Percentiles rank a stretch among this genome's conserved stretches.
These are phyloP conservation scores for Physaria fendleri DNA, from an alignment of 345 rosid genomes.

Conservation along the genomic window DNA sequence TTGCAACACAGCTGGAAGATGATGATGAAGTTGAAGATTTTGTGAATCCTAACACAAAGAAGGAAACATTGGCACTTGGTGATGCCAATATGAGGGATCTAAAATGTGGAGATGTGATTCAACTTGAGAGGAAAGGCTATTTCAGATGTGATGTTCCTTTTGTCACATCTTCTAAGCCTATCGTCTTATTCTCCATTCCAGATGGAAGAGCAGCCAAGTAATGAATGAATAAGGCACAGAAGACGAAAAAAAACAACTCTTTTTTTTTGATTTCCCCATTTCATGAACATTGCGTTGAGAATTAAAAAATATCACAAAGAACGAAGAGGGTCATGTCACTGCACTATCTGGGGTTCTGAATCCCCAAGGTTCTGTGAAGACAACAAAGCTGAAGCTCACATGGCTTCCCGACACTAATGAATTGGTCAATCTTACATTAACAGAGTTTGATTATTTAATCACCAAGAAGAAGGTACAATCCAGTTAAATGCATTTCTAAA, in stretches of 20 bases:
- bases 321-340: slow-evolving; percentile 48
- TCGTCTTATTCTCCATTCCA: slow-evolving; percentile 72
- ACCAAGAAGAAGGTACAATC: slow-evolving; percentile 74
- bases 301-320: slow-evolving; percentile 54
- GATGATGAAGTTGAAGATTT: slow-evolving; percentile 62
- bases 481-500: too few species aligned
- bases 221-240: too few species aligned
- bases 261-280: too few species aligned
- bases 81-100: slow-evolving; percentile 83
- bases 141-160: slow-evolving; percentile 83
- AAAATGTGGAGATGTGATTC: slow-evolving; percentile 61
- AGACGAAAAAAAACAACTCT: too few species aligned
- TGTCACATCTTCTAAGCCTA: slow-evolving; percentile 54
- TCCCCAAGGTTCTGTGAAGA: slow-evolving; percentile 85
- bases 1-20: slow-evolving; percentile 97
- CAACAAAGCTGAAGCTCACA: slow-evolving; percentile 80
- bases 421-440: slow-evolving; percentile 49
- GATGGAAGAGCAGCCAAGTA: slow-evolving; percentile 53
- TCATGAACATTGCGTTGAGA: too few species aligned
- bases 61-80: slow-evolving; percentile 67
- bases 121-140: slow-evolving; percentile 94
- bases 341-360: slow-evolving; percentile 58
- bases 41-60: slow-evolving; percentile 63
- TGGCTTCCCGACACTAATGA: slow-evolving; percentile 68
- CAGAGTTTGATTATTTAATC: slow-evolving; percentile 61